Evolutionary conservation across 176 grass and related monocot genomes (phyloP).

Genomic region (Pontederia crassipes): DNA sequence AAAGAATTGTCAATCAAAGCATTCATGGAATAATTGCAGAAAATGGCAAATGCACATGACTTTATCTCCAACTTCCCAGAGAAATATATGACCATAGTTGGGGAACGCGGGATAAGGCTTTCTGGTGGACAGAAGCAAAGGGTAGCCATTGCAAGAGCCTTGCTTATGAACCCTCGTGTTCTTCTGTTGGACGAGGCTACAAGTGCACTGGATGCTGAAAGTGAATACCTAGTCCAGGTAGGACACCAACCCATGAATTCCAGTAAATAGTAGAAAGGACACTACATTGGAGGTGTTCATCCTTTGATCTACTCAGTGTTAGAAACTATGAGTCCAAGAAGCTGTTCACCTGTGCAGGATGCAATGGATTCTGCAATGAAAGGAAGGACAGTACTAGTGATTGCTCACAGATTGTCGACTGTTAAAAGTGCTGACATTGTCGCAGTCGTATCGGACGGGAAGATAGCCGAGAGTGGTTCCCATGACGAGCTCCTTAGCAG

Average conservation of each 20-base stretch:
- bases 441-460: constrained; percentile 84
- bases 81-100: constrained; percentile 77
- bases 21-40: constrained; percentile 28
- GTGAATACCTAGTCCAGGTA: constrained; percentile 98
- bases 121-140: constrained; percentile 96
- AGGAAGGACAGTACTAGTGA: constrained; percentile 94
- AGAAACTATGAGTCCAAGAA: neutral
- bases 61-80: constrained; percentile 85
- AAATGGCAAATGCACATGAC: constrained; percentile 90
- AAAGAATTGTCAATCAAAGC: neutral
- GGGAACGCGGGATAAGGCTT: constrained; percentile 81
- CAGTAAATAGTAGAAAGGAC: neutral
- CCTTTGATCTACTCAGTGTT: neutral
- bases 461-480: constrained; percentile 68
- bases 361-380: constrained; percentile 98
- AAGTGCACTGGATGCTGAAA: constrained; percentile 95
- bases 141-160: constrained; percentile 92
- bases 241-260: neutral
- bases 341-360: constrained; percentile 39
- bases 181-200: constrained; percentile 96
- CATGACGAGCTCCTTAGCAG: constrained; percentile 65
- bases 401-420: constrained; percentile 92
- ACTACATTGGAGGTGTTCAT: too few relatives aligned
- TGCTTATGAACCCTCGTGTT: constrained; percentile 91
- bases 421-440: constrained; percentile 82